phyloP scores from a whole-genome alignment of 2,329 filamentous ascomycete genomes.

The Verticillium zaregamsianum region DNA sequence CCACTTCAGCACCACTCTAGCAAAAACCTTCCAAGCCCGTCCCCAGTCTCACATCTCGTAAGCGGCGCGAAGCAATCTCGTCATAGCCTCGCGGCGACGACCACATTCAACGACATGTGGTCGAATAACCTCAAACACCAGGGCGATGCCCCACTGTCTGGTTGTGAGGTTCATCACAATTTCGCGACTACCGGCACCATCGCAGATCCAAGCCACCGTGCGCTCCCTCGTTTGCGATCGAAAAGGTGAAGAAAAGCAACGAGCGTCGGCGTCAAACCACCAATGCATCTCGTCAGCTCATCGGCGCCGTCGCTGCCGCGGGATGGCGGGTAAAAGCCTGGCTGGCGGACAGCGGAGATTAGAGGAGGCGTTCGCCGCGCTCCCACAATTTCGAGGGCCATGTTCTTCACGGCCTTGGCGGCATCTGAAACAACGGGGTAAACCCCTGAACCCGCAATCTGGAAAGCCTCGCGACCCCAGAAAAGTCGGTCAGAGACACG shows the following conservation, averaged over 20 bases:
- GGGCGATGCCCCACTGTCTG: neutral
- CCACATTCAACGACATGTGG: neutral
- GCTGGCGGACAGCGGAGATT: neutral
- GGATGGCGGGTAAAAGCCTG: neutral
- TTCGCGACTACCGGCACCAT: neutral
- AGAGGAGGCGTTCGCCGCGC: neutral
- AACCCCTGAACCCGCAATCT: neutral
- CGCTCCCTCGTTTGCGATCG: neutral
- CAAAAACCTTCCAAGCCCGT: neutral
- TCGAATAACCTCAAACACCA: neutral
- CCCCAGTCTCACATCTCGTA: neutral
- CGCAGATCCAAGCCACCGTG: neutral
- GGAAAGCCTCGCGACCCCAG: neutral
- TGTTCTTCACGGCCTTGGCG: slow-evolving; percentile 1
- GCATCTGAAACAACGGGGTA: slow-evolving; percentile 4
- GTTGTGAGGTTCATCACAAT: neutral
- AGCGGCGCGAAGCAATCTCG: neutral
- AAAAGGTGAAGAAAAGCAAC: neutral
- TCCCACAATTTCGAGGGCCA: neutral
- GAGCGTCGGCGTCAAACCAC: neutral
- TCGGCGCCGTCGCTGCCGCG: neutral
- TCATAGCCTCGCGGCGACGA: neutral
- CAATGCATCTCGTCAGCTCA: neutral
- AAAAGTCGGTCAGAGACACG: neutral
- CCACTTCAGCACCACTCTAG: neutral